Evolutionary conservation across 2,329 filamentous ascomycete species (phyloP).

Genomic region (Epicoccum sorghinum): DNA sequence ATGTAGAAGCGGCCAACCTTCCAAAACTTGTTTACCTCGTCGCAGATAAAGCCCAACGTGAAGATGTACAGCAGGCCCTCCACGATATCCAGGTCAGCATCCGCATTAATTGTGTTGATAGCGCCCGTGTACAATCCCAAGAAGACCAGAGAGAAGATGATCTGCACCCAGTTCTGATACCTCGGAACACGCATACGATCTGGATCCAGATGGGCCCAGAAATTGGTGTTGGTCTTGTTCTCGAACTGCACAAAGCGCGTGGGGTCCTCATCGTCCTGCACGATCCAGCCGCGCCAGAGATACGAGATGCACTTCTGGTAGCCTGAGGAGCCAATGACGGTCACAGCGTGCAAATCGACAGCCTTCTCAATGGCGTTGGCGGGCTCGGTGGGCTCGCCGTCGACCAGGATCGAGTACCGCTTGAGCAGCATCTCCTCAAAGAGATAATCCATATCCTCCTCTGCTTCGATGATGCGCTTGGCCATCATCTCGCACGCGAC

Average conservation of each 20-base stretch:
- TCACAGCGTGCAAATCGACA: constrained; percentile 87
- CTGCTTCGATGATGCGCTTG: constrained; percentile 84
- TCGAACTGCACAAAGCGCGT: constrained; percentile 89
- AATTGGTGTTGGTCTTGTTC: constrained; percentile 77
- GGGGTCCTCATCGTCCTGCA: constrained; percentile 93
- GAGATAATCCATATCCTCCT: constrained; percentile 79
- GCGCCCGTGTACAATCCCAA: constrained; percentile 85
- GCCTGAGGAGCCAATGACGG: constrained; percentile 87
- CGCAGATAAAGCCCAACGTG: constrained; percentile 86
- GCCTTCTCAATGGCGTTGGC: constrained; percentile 92
- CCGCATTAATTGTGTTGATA: constrained; percentile 91
- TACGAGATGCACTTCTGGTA: constrained; percentile 96
- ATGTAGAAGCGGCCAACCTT: constrained; percentile 92
- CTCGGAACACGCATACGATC: constrained; percentile 91
- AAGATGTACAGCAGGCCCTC: constrained; percentile 89
- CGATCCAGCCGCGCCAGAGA: constrained; percentile 93
- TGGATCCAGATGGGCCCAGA: constrained; percentile 85
- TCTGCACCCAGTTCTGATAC: constrained; percentile 90
- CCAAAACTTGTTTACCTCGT: constrained; percentile 87
- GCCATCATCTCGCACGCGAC: constrained; percentile 89
- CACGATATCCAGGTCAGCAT: constrained; percentile 80
- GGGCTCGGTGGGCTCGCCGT: constrained; percentile 73
- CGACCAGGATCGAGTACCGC: constrained; percentile 80
- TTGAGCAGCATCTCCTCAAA: constrained; percentile 83
- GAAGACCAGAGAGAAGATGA: constrained; percentile 83